Percentiles rank a stretch among this genome's conserved stretches.
Evolutionary conservation across 768 basidiomycete species (phyloP).

Genomic region (Rhodotorula taiwanensis): DNA sequence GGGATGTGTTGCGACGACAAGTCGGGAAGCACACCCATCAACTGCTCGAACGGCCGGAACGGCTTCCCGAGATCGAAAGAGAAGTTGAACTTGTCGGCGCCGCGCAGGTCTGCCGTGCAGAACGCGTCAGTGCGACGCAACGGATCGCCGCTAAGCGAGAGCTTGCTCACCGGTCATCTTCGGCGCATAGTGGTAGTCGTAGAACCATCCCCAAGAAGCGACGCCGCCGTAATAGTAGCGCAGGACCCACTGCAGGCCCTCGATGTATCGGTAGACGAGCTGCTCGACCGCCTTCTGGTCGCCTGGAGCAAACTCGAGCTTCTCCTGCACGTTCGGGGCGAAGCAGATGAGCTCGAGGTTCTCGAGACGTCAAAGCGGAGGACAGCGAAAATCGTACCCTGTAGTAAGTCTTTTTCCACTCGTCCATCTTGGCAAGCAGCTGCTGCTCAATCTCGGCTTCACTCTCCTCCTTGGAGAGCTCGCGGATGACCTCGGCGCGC

Average conservation of each 20-base stretch:
- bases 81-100: conserved; percentile 72
- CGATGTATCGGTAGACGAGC: conserved; percentile 72
- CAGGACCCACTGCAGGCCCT: conserved; percentile 98
- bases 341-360: not conserved
- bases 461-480: conserved; percentile 57
- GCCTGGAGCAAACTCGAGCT: conserved; percentile 73
- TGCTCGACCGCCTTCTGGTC: conserved; percentile 58
- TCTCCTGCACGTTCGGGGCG: conserved; percentile 54
- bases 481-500: conserved; percentile 68
- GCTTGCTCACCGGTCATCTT: conserved; percentile 72
- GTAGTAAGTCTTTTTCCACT: conserved; percentile 89
- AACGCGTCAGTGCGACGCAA: too few relatives aligned
- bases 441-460: conserved; percentile 69
- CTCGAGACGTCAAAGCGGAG: not conserved
- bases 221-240: conserved; percentile 97
- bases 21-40: conserved; percentile 93
- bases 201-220: conserved; percentile 98
- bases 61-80: conserved; percentile 78
- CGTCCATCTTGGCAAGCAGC: conserved; percentile 73
- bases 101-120: conserved; percentile 59
- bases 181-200: conserved; percentile 95
- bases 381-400: conserved; percentile 51
- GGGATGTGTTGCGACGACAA: conserved; percentile 88
- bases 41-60: conserved; percentile 86
- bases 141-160: not conserved